These are phyloP conservation scores for Ceratocystis papillata DNA, from an alignment of 2,329 filamentous ascomycete species.

Conservation along the genomic window DNA sequence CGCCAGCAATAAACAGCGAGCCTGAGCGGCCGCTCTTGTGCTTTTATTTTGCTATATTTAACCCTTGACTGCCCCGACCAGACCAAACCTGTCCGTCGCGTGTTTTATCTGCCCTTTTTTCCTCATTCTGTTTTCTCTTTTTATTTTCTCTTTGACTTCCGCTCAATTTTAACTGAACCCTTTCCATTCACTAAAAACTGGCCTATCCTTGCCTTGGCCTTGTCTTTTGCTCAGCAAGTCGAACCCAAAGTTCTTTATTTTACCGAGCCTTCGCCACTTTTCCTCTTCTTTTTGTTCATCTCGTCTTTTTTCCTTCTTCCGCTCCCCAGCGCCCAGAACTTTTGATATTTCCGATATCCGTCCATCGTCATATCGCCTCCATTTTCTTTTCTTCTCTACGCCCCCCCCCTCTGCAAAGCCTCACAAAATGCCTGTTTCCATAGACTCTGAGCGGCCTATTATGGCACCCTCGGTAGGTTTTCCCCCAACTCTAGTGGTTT, in stretches of 20 bases:
- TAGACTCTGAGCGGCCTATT: constrained; percentile 51
- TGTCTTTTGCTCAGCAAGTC: neutral
- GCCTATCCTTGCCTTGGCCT: constrained; percentile 7
- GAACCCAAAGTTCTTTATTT: constrained; percentile 7
- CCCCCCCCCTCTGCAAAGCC: neutral
- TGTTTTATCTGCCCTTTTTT: constrained; percentile 18
- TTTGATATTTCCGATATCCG: neutral
- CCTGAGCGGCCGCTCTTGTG: neutral
- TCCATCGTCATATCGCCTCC: neutral
- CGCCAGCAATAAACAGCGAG: neutral
- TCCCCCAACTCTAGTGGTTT: constrained; percentile 21
- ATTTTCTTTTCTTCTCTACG: neutral
- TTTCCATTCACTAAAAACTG: neutral
- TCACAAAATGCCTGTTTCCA: constrained; percentile 44
- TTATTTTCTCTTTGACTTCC: constrained; percentile 8
- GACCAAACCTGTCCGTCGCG: neutral
- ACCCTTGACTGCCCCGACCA: neutral
- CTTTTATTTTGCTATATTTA: constrained; percentile 2
- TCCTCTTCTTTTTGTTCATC: constrained; percentile 18
- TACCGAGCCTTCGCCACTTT: constrained; percentile 8
- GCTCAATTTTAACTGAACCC: constrained; percentile 15
- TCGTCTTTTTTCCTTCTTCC: neutral
- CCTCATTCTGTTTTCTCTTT: constrained; percentile 12
- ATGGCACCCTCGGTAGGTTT: constrained; percentile 52
- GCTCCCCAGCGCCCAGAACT: neutral